Conservation (phyloP, 257 asterid species). For the Solanum lignicaule region DNA sequence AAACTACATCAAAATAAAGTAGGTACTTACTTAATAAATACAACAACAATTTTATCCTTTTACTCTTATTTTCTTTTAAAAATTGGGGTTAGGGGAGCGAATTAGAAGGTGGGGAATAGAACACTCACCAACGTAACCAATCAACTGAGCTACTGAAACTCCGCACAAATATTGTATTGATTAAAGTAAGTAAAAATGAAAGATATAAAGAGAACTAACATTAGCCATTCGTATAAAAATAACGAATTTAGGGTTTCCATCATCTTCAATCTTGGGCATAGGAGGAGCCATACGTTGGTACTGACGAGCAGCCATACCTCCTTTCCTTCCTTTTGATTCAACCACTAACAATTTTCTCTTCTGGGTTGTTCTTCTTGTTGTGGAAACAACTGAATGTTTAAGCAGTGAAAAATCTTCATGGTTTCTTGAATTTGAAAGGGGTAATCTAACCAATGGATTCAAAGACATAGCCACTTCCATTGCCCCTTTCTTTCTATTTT, state of each 20-base stretch:
- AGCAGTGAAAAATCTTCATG: constrained; percentile 24
- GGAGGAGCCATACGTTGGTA: constrained; percentile 58
- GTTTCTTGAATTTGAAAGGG: constrained; percentile 35
- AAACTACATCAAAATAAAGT: neutral
- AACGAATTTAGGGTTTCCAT: constrained; percentile 92
- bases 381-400: constrained; percentile 40
- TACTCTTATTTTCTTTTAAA: too few relatives aligned
- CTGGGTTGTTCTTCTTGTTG: constrained; percentile 4
- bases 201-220: constrained; percentile 19
- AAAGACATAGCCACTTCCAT: constrained; percentile 67
- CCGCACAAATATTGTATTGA: neutral
- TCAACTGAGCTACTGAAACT: neutral
- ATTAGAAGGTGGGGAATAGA: too few relatives aligned
- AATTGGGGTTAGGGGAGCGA: too few relatives aligned
- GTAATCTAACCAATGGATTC: constrained; percentile 45
- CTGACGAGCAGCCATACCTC: constrained; percentile 75
- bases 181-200: neutral
- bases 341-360: constrained; percentile 27
- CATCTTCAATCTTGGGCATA: constrained; percentile 89
- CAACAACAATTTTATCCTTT: neutral
- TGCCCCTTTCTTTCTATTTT: neutral
- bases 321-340: constrained; percentile 87
- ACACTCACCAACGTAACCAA: neutral
- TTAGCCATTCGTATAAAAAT: constrained; percentile 90
- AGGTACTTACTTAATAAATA: neutral